Evolutionary conservation across 2,329 filamentous ascomycete genomes (phyloP), one percentile per base, ranked within the genome.

Genomic region (Talaromyces islandicus): DNA sequence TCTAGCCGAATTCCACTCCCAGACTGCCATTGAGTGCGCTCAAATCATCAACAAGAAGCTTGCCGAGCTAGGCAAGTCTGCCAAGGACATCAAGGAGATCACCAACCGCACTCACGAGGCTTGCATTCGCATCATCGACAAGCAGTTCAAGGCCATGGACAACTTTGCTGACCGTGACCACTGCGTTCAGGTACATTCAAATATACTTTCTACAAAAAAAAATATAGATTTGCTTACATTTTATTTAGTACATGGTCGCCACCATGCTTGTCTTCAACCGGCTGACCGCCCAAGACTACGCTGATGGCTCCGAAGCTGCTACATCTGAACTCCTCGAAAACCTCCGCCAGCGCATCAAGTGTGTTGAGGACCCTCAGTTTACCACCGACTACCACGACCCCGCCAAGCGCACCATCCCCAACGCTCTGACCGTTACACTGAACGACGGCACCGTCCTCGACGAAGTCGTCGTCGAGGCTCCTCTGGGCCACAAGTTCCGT

Each of bases 91-190:
- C 81, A 93, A 96, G 81, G 84, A 85, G 63, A 86, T 99, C 71
- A 92, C 89, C 68, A 96, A 93, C 86, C 89, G 94, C 70, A 99
- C 94, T 9, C 94, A 99, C 81, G 94, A 99, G 80, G 94, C 94
- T 61, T 97, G 94, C 81, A 86, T 99, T 74, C 92, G 94, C 71
- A 99, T 99, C 80, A 99, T 99, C 71, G 94, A 99, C 85, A 99
- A 99, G 85, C 94, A 99, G 81, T 95, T 96, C 85, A 97, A 97
- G 85, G 88, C 92, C 69, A 96, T 99, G 91, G 92, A 97, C 83
- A 99, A 99, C 87, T 99, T 97, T 73, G 94, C 94, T 72, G 94
- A 99, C 80, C 92, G 94, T 72, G 94, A 99, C 79, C 94, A 99
- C 85, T 99, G 94, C 81, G 93, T 99, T 68, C 94, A 97, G 82